Percentiles rank a stretch among this genome's conserved stretches.
Conservation (phyloP, 2,329 filamentous ascomycete species). For the Cordyceps cicadae region DNA sequence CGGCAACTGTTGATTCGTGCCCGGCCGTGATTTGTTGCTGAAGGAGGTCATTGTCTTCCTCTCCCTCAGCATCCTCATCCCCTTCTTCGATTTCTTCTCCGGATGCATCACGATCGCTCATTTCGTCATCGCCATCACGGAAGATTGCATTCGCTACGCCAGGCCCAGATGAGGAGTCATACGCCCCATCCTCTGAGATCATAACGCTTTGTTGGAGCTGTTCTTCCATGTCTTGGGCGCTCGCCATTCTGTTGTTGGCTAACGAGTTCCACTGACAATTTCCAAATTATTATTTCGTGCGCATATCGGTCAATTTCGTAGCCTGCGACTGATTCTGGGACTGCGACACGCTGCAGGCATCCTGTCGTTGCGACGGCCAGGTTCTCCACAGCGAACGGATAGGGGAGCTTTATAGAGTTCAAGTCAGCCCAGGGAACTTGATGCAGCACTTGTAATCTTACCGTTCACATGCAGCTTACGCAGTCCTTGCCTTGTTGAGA, state of each 20-base stretch:
- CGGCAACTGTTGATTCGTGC: background rate
- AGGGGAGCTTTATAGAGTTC: background rate
- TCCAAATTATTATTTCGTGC: constrained; percentile 13
- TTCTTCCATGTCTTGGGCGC: constrained; percentile 47
- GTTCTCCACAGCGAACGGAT: constrained; percentile 1
- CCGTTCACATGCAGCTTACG: constrained; percentile 5
- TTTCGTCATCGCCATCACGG: constrained; percentile 28
- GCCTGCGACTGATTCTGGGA: constrained; percentile 17
- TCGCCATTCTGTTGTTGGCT: constrained; percentile 34
- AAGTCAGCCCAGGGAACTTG: background rate
- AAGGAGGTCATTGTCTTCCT: constrained; percentile 30
- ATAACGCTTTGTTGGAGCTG: constrained; percentile 49
- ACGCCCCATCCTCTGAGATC: constrained; percentile 41
- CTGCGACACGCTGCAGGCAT: constrained; percentile 7
- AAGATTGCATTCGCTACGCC: constrained; percentile 16
- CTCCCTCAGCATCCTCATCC: constrained; percentile 35
- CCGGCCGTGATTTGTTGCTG: constrained; percentile 19
- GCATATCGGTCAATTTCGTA: constrained; percentile 24
- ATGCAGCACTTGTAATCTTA: background rate
- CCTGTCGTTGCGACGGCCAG: constrained; percentile 11
- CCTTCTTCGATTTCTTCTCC: constrained; percentile 31
- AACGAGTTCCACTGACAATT: constrained; percentile 11
- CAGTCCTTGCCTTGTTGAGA: background rate
- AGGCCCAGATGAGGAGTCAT: constrained; percentile 18
- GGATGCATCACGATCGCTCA: constrained; percentile 32